Base-by-base conservation (phyloP, 768 basidiomycete species). In the Coprinopsis sp. region DNA sequence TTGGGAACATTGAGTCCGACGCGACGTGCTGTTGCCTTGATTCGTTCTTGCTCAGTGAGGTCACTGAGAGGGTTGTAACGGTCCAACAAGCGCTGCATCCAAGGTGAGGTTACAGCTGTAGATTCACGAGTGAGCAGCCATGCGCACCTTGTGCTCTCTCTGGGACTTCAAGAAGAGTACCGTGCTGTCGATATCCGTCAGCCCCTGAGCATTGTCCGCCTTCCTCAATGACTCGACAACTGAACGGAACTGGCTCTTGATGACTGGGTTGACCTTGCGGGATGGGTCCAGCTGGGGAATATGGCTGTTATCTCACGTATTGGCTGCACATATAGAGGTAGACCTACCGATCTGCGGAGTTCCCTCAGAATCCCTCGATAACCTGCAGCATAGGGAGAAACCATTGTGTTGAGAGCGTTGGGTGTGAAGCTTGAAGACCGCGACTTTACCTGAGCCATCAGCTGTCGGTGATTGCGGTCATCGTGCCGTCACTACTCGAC, bases 1-100 rank as follows among this genome's bases (percentile, higher is more conserved):
- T 77, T 57, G 8, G 92, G 91, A 76, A 93, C 84, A 57, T 95
- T 76, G 44, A 97, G 65, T 3, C 93, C 93, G 28, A 97, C 93
- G 52, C 92, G 71, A 34, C 82, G 76, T 3, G 91, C 92, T 0
- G 93, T 93, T 1, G 89, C 89, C 56, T 82, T 73, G 50, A 95
- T 76, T 54, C 87, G 71, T 60, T 95, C 91, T 54, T 91, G 81
- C 4, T 75, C 68, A 1, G 90, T 85, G 52, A 94, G 72, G 57
- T 92, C 87, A 33, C 83, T 64, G 14, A 87, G 68, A 0, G 93
- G 92, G 62, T 93, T 95, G 68, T 97, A 97, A 44, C 90, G 73
- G 44, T 90, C 87, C 51, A 96, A 64, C 38, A 96, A 69, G 18
- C 69, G 70, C 93, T 96, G 57, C 37, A 25, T 8, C n/a, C n/a